Conservation (phyloP, 2,329 filamentous ascomycete species). For the Ophiostoma ips region DNA sequence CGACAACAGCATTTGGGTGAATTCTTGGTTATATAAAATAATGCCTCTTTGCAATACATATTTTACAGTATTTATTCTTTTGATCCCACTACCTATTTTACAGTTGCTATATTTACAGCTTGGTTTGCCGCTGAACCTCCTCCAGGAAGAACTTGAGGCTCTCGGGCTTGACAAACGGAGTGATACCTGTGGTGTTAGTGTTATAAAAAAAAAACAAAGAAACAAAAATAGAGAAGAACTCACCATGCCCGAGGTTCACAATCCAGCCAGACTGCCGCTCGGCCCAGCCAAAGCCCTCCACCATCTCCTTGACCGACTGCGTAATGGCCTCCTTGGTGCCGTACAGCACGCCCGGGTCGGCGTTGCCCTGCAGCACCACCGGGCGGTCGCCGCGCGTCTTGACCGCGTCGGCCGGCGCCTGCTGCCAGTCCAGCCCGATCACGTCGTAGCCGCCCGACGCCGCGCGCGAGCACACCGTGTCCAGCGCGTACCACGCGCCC, state of each 20-base stretch:
- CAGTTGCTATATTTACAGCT: slow-evolving; percentile 15
- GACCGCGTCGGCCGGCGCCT: slow-evolving; percentile 74
- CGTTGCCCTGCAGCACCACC: slow-evolving; percentile 82
- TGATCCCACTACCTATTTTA: neutral
- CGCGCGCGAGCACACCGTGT: slow-evolving; percentile 58
- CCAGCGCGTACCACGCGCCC: slow-evolving; percentile 89
- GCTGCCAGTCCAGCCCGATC: slow-evolving; percentile 87
- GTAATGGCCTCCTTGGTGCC: slow-evolving; percentile 73
- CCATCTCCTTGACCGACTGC: slow-evolving; percentile 69
- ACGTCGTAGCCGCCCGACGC: slow-evolving; percentile 60
- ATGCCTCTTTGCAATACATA: neutral
- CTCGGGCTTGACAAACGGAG: slow-evolving; percentile 86
- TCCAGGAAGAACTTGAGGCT: slow-evolving; percentile 88
- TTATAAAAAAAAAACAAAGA: slow-evolving; percentile 1
- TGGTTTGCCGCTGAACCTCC: slow-evolving; percentile 66
- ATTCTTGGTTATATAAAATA: neutral
- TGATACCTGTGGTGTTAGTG: slow-evolving; percentile 50
- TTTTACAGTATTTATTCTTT: too few relatives aligned
- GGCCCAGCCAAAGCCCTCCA: slow-evolving; percentile 61
- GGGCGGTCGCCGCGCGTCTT: slow-evolving; percentile 61
- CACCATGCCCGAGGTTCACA: slow-evolving; percentile 76
- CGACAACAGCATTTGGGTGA: too few relatives aligned
- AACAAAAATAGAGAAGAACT: slow-evolving; percentile 32
- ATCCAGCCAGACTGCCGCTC: slow-evolving; percentile 89
- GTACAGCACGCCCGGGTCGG: slow-evolving; percentile 86